phyloP scores from a whole-genome alignment of 345 rosid species.

The Gossypium anomalum region DNA sequence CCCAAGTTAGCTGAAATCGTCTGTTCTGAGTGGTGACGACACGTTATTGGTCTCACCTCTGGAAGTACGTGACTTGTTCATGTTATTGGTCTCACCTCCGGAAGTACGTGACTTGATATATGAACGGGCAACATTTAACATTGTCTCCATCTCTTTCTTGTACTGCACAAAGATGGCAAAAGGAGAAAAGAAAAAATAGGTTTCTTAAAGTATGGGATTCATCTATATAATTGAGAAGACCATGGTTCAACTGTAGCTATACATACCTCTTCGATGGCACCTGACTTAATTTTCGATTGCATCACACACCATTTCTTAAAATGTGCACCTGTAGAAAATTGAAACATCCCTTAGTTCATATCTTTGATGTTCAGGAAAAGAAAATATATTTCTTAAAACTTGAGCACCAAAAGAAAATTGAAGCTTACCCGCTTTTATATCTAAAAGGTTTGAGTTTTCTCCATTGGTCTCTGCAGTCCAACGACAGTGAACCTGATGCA shows the following conservation, averaged over 20 bases:
- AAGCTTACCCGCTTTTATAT: constrained; percentile 76
- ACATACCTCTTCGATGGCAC: constrained; percentile 76
- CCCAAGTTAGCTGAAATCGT: no score
- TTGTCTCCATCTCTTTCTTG: constrained; percentile 76
- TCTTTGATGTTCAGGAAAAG: neutral
- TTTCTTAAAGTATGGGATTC: neutral
- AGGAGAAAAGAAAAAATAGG: neutral
- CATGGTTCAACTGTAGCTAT: neutral
- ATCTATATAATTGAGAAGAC: neutral
- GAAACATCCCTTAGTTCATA: neutral
- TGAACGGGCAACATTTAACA: constrained; percentile 41
- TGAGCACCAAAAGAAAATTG: neutral
- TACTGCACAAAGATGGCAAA: constrained; percentile 37
- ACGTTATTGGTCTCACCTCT: no score
- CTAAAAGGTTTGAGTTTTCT: constrained; percentile 53
- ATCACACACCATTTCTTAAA: constrained; percentile 97
- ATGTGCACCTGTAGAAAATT: constrained; percentile 64
- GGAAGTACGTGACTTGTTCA: no score
- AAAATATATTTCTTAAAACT: neutral
- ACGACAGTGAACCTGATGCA: constrained; percentile 74
- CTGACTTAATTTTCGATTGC: constrained; percentile 89
- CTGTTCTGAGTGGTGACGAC: no score
- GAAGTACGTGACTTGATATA: constrained; percentile 25
- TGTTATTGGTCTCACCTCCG: constrained; percentile 13
- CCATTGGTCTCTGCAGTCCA: constrained; percentile 68